phyloP scores from a whole-genome alignment of 306 rosid species.

The Begonia fuchsioides region DNA sequence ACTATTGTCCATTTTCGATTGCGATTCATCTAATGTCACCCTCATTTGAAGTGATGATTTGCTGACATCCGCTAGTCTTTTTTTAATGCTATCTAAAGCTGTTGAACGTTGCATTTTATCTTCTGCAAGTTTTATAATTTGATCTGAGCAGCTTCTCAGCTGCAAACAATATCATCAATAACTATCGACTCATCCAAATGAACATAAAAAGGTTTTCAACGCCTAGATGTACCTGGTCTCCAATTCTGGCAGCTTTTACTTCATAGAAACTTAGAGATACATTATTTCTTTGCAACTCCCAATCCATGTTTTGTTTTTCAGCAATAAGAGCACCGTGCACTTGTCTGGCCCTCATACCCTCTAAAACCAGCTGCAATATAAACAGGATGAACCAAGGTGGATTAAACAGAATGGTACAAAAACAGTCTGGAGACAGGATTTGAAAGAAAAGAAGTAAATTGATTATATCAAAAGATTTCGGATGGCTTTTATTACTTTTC shows the following conservation, averaged over 20 bases:
- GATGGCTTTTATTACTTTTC: no score
- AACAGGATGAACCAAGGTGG: no score
- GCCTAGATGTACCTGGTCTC: slow-evolving; percentile 55
- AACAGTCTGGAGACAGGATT: neutral
- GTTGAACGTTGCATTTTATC: slow-evolving; percentile 42
- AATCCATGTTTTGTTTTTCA: slow-evolving; percentile 48
- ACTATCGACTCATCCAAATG: neutral
- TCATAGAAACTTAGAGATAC: slow-evolving; percentile 51
- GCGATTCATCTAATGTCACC: slow-evolving; percentile 44
- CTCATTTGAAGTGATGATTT: slow-evolving; percentile 47
- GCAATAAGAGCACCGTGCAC: slow-evolving; percentile 40
- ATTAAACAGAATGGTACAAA: neutral
- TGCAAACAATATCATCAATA: slow-evolving; percentile 16
- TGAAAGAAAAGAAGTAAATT: no score
- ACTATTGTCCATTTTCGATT: slow-evolving; percentile 36
- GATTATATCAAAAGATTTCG: no score
- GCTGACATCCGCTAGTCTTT: slow-evolving; percentile 45
- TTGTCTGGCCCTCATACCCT: slow-evolving; percentile 66
- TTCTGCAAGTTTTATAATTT: slow-evolving; percentile 37
- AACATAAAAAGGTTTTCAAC: slow-evolving; percentile 1
- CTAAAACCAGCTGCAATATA: slow-evolving; percentile 71
- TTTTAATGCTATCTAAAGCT: slow-evolving; percentile 42
- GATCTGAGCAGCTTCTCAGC: slow-evolving; percentile 65
- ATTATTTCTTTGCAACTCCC: slow-evolving; percentile 58
- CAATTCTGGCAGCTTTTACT: slow-evolving; percentile 52